A percentile compares a stretch with the other conserved stretches of the same genome.
These are phyloP conservation scores for Metschnikowia peoriensis DNA, from an alignment of 805 yeast species.

Conservation along the genomic window DNA sequence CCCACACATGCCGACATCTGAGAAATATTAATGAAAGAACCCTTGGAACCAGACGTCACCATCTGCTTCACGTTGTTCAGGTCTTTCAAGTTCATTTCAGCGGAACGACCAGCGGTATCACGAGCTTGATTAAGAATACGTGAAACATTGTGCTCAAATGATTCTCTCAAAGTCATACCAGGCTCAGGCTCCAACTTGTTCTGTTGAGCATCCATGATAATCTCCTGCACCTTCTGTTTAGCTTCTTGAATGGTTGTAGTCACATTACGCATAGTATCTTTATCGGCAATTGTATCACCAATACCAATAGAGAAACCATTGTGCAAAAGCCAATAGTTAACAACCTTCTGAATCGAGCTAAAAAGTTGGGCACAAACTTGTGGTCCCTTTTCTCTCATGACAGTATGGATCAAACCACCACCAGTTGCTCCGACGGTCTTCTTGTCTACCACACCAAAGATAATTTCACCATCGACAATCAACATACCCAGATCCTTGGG, in stretches of 20 bases:
- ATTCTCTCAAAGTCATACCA: constrained; percentile 99
- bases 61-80: constrained; percentile 96
- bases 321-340: constrained; percentile 93
- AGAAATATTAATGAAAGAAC: constrained; percentile 97
- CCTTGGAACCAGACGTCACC: constrained; percentile 99
- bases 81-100: constrained; percentile 93
- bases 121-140: constrained; percentile 96
- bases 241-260: constrained; percentile 93
- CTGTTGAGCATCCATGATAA: constrained; percentile 87
- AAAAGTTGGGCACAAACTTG: constrained; percentile 83
- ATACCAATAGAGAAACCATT: constrained; percentile 98
- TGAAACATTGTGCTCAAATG: constrained; percentile 95
- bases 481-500: constrained; percentile 97
- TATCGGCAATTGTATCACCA: constrained; percentile 99
- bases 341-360: constrained; percentile 91
- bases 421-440: constrained; percentile 98
- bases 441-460: constrained; percentile 97
- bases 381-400: constrained; percentile 97
- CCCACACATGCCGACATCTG: constrained; percentile 99
- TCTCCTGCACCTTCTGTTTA: constrained; percentile 90
- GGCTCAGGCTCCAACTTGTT: constrained; percentile 91
- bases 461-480: constrained; percentile 90
- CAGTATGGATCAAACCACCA: constrained; percentile 97
- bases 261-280: constrained; percentile 90
- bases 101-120: constrained; percentile 98